Percentiles rank a stretch among this genome's conserved stretches.
phyloP scores from a whole-genome alignment of 2,329 filamentous ascomycete genomes.

The Clonostachys solani region DNA sequence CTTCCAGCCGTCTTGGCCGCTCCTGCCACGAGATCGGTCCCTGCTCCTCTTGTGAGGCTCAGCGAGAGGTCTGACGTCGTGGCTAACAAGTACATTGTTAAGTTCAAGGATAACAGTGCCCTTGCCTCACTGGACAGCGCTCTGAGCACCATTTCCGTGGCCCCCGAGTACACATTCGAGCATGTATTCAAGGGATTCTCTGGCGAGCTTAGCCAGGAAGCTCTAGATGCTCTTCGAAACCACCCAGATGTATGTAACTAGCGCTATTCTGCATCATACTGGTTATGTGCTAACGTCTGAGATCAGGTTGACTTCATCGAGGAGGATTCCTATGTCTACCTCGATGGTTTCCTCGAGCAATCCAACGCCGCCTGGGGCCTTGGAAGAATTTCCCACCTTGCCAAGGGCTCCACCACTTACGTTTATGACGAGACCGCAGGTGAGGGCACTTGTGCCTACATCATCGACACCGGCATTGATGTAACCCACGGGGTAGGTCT shows the following conservation, averaged over 20 bases:
- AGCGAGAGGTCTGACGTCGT: conserved; percentile 8
- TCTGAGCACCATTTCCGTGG: conserved; percentile 5
- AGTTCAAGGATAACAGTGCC: conserved; percentile 8
- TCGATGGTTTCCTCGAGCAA: conserved; percentile 4
- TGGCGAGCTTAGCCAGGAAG: conserved; percentile 4
- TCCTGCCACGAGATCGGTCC: conserved; percentile 18
- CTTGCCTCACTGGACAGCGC: conserved; percentile 4
- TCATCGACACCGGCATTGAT: conserved; percentile 14
- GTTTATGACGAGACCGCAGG: conserved; percentile 10
- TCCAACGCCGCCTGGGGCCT: conserved; percentile 8
- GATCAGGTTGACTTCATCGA: conserved; percentile 27
- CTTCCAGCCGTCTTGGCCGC: conserved; percentile 13
- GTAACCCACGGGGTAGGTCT: conserved; percentile 17
- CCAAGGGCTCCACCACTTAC: conserved; percentile 5
- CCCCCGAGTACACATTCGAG: conserved; percentile 8
- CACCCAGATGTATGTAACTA: conserved; percentile 6
- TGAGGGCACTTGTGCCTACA: conserved; percentile 12
- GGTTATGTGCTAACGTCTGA: conserved; percentile 11
- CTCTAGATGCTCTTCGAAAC: conserved; percentile 5
- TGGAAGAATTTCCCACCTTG: conserved; percentile 9
- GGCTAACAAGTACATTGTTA: conserved; percentile 13
- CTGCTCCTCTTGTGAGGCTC: conserved; percentile 22
- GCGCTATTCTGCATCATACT: neutral
- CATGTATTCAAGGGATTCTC: conserved; percentile 6
- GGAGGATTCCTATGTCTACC: conserved; percentile 20